phyloP scores from a whole-genome alignment of 441 rosid species.

The Pelargonium citronellum region DNA sequence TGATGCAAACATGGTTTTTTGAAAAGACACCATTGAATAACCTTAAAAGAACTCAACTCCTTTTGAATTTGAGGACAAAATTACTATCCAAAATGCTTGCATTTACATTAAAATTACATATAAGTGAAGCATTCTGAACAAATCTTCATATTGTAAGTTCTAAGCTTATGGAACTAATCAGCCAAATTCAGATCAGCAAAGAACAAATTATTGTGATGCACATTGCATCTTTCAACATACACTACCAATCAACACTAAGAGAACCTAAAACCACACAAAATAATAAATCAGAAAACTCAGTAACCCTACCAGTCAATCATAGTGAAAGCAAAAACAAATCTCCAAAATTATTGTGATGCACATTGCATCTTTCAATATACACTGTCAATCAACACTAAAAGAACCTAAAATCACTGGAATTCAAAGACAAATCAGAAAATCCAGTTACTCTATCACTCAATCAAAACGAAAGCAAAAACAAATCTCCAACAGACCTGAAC shows the following conservation, averaged over 20 bases:
- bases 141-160: neutral
- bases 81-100: too few relatives aligned
- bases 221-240: neutral
- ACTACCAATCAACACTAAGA: neutral
- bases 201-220: neutral
- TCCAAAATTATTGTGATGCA: neutral
- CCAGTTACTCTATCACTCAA: too few relatives aligned
- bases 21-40: too few relatives aligned
- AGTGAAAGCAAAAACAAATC: neutral
- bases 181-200: constrained; percentile 5
- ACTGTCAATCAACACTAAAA: neutral
- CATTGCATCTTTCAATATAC: neutral
- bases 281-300: neutral
- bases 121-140: neutral
- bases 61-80: too few relatives aligned
- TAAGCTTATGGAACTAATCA: neutral
- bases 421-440: neutral
- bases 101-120: too few relatives aligned
- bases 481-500: constrained; percentile 49
- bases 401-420: neutral
- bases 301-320: too few relatives aligned
- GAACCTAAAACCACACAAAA: neutral
- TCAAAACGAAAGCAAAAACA: neutral
- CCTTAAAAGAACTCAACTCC: too few relatives aligned
- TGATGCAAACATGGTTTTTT: too few relatives aligned